These are phyloP conservation scores for Erythrobasidium hasegawianum DNA, from an alignment of 1,284 basidiomycete genomes.

Conservation along the genomic window DNA sequence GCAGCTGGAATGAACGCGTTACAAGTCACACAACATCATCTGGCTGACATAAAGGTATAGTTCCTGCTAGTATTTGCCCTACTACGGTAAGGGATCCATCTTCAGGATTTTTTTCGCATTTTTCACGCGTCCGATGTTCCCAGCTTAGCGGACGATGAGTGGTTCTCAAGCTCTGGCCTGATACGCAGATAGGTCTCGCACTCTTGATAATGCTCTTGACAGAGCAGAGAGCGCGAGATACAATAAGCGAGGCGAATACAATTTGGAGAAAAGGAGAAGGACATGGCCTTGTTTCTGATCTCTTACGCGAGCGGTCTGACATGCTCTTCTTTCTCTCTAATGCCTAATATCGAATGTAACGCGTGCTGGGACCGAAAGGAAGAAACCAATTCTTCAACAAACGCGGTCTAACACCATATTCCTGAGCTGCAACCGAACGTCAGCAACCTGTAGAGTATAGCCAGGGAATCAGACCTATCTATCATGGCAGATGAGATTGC, in stretches of 20 bases:
- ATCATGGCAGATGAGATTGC: too few species aligned
- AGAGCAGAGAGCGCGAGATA: constrained; percentile 19
- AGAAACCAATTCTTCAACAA: too few species aligned
- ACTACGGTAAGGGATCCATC: constrained; percentile 32
- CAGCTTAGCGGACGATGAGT: constrained; percentile 27
- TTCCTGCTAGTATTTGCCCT: constrained; percentile 7
- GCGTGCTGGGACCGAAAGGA: too few species aligned
- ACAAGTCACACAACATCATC: not conserved
- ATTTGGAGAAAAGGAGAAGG: constrained; percentile 12
- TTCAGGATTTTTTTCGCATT: constrained; percentile 1
- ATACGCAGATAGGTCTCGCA: constrained; percentile 30
- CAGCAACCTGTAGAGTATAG: too few species aligned
- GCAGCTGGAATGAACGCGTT: not conserved
- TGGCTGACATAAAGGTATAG: not conserved
- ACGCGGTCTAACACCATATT: too few species aligned
- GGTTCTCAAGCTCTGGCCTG: constrained; percentile 15
- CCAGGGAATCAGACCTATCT: too few species aligned
- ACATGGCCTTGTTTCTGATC: not conserved
- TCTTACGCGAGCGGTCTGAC: too few species aligned
- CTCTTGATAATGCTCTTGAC: not conserved
- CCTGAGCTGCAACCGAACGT: too few species aligned
- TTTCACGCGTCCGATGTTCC: constrained; percentile 20
- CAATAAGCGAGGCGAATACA: constrained; percentile 31
- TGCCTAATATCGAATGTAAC: too few species aligned
- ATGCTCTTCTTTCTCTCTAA: too few species aligned